Conservation (phyloP, 352 stramenopile species). For the Phytophthora citrophthora region DNA sequence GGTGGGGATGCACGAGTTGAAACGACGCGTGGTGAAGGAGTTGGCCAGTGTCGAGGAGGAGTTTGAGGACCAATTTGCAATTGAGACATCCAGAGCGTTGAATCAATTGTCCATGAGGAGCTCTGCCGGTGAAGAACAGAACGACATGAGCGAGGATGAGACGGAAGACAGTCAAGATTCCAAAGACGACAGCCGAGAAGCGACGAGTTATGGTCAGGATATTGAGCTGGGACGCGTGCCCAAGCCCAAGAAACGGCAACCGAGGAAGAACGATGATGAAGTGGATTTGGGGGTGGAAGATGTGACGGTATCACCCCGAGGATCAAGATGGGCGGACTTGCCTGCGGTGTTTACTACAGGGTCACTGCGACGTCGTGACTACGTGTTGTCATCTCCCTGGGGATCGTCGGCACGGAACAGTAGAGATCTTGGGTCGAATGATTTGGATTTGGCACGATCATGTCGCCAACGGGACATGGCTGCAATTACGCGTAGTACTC, state of each 20-base stretch:
- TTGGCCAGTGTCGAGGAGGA: conserved; percentile 38
- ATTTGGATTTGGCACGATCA: conserved; percentile 37
- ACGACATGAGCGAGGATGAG: conserved; percentile 25
- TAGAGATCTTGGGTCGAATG: conserved; percentile 33
- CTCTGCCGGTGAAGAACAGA: conserved; percentile 22
- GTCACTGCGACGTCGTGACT: conserved; percentile 45
- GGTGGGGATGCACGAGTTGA: conserved; percentile 42
- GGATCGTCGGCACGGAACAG: conserved; percentile 22
- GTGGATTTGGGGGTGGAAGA: conserved; percentile 15
- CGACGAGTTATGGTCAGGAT: conserved; percentile 13
- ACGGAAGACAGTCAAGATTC: conserved; percentile 29
- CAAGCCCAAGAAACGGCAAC: conserved; percentile 31
- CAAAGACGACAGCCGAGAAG: conserved; percentile 18
- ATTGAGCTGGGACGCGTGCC: conserved; percentile 19
- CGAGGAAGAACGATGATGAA: conserved; percentile 9
- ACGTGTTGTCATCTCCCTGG: conserved; percentile 57
- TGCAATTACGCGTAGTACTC: conserved; percentile 44
- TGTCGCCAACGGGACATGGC: conserved; percentile 30
- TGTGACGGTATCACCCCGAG: conserved; percentile 34
- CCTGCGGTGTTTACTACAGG: conserved; percentile 47
- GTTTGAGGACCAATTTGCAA: conserved; percentile 48
- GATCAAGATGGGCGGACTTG: conserved; percentile 42
- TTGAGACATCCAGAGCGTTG: conserved; percentile 52
- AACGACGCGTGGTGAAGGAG: conserved; percentile 50
- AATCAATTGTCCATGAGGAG: conserved; percentile 33